Conservation (phyloP, 2,329 filamentous ascomycete species). For the Cladosporium phlei region DNA sequence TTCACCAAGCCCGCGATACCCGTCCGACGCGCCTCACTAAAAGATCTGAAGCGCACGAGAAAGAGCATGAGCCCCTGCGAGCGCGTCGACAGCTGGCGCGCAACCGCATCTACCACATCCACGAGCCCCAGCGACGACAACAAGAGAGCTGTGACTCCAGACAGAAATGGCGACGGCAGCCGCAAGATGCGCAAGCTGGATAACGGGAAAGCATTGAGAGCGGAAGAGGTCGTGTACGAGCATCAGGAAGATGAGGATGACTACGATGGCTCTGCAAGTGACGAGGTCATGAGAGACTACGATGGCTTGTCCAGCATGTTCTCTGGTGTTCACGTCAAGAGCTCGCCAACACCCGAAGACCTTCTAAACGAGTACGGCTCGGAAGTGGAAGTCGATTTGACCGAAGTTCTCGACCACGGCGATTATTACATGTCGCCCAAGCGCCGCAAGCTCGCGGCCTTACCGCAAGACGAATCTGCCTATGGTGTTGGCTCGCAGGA, state of each 20-base stretch:
- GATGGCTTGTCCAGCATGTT: slow-evolving; percentile 13
- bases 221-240: not conserved
- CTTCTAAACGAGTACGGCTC: slow-evolving; percentile 14
- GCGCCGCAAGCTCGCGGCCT: slow-evolving; percentile 17
- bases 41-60: slow-evolving; percentile 16
- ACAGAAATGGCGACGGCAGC: slow-evolving; percentile 14
- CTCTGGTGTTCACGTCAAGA: slow-evolving; percentile 4
- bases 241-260: slow-evolving; percentile 10
- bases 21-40: slow-evolving; percentile 14
- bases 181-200: slow-evolving; percentile 21
- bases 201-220: slow-evolving; percentile 5
- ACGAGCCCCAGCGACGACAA: slow-evolving; percentile 13
- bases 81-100: slow-evolving; percentile 24
- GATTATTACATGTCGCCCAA: slow-evolving; percentile 16
- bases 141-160: slow-evolving; percentile 21
- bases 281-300: slow-evolving; percentile 9
- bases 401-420: slow-evolving; percentile 22
- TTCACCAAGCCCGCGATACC: slow-evolving; percentile 31
- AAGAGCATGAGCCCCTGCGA: slow-evolving; percentile 33
- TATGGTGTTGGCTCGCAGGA: slow-evolving; percentile 22
- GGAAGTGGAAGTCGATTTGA: slow-evolving; percentile 13
- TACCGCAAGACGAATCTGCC: slow-evolving; percentile 22
- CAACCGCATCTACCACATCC: slow-evolving; percentile 10
- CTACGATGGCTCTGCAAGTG: not conserved
- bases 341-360: slow-evolving; percentile 6